phyloP scores from a whole-genome alignment of 1,284 basidiomycete species.

The Agroathelia rolfsii region DNA sequence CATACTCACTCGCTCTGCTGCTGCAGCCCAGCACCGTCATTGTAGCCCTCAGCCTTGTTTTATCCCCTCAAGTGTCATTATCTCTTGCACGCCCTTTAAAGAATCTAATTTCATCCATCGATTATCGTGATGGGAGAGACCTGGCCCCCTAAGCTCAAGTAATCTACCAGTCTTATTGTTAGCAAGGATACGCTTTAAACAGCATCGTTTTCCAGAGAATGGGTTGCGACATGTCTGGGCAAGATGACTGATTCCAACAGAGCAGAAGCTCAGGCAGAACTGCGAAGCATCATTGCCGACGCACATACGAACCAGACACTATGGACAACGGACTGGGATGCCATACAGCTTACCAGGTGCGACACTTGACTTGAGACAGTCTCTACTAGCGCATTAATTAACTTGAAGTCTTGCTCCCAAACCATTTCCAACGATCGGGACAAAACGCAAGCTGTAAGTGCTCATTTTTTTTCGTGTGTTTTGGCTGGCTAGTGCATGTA shows the following conservation, averaged over 20 bases:
- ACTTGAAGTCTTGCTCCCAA: constrained; percentile 54
- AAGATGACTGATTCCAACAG: constrained; percentile 73
- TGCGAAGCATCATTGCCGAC: constrained; percentile 81
- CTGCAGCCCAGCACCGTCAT: no score
- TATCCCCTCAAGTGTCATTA: no score
- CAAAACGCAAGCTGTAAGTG: constrained; percentile 65
- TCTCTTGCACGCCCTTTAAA: no score
- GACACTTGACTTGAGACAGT: constrained; percentile 9
- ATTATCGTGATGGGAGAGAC: no score
- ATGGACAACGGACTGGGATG: constrained; percentile 84
- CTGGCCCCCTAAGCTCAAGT: no score
- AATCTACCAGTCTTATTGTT: no score
- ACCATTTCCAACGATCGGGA: constrained; percentile 34
- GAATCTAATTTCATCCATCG: no score
- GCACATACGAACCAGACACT: constrained; percentile 70
- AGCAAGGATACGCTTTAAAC: no score
- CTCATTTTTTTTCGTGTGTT: constrained; percentile 1
- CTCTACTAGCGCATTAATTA: constrained; percentile 10
- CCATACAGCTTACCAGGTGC: constrained; percentile 73
- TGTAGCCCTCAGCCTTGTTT: no score
- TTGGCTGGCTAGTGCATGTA: not conserved
- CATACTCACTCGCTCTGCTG: no score
- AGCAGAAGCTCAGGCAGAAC: constrained; percentile 67
- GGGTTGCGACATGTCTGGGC: constrained; percentile 75
- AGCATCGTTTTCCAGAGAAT: constrained; percentile 67